Conservation (phyloP, 2,329 filamentous ascomycete genomes). For the Microsporum ferrugineum region DNA sequence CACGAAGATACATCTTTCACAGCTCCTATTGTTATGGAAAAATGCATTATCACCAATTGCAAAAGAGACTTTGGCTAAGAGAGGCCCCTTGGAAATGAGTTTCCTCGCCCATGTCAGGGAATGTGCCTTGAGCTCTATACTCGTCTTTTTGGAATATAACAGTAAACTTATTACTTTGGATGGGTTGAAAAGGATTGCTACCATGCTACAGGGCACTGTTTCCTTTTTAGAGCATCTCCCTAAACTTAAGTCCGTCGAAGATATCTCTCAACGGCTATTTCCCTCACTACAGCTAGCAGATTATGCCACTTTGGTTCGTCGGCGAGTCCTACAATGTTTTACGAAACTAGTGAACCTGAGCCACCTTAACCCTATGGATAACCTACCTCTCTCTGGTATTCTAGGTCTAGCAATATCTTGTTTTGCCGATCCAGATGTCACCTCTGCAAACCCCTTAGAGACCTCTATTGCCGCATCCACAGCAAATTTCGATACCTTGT, state of each 20-base stretch:
- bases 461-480: constrained; percentile 84
- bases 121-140: constrained; percentile 80
- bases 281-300: constrained; percentile 82
- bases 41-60: constrained; percentile 90
- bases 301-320: constrained; percentile 82
- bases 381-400: constrained; percentile 80
- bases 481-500: constrained; percentile 82
- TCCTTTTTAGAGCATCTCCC: constrained; percentile 79
- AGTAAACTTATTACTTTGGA: constrained; percentile 82
- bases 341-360: constrained; percentile 81
- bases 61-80: constrained; percentile 75
- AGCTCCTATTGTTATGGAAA: constrained; percentile 89
- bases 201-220: constrained; percentile 91
- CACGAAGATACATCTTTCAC: constrained; percentile 94
- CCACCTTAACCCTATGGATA: constrained; percentile 71
- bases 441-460: constrained; percentile 64
- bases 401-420: constrained; percentile 79
- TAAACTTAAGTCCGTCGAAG: constrained; percentile 71
- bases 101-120: constrained; percentile 92
- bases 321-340: constrained; percentile 89
- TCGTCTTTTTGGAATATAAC: constrained; percentile 90
- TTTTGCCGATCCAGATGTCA: constrained; percentile 77
- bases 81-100: constrained; percentile 76
- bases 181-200: constrained; percentile 81
- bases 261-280: constrained; percentile 69